phyloP scores from a whole-genome alignment of 768 basidiomycete genomes.

The Phanerochaete carnosa region DNA sequence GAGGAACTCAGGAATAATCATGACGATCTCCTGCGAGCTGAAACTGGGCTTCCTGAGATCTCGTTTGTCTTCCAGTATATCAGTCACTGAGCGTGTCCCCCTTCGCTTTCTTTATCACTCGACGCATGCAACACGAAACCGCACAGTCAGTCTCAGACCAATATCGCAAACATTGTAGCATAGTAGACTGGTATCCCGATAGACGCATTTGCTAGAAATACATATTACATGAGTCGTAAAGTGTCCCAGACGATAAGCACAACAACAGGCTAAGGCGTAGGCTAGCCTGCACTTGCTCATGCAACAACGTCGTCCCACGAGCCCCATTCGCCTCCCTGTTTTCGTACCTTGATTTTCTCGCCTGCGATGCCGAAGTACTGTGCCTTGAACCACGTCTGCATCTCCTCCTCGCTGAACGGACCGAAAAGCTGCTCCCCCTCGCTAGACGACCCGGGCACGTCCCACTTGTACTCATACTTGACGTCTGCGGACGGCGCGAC shows the following conservation, averaged over 20 bases:
- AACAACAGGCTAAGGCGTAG: neutral
- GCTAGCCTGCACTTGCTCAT: slow-evolving; percentile 25
- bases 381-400: slow-evolving; percentile 77
- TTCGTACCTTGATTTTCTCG: slow-evolving; percentile 74
- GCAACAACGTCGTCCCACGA: slow-evolving; percentile 65
- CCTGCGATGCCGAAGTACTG: slow-evolving; percentile 77
- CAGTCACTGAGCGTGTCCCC: slow-evolving; percentile 55
- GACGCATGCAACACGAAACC: neutral
- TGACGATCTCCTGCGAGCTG: slow-evolving; percentile 91
- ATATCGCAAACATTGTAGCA: slow-evolving; percentile 1
- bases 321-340: slow-evolving; percentile 67
- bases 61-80: slow-evolving; percentile 97
- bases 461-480: slow-evolving; percentile 84
- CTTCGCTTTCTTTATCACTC: neutral
- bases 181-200: slow-evolving; percentile 3
- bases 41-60: slow-evolving; percentile 78
- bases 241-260: neutral
- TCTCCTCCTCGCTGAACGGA: slow-evolving; percentile 77
- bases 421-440: slow-evolving; percentile 60
- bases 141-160: neutral
- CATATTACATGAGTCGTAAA: neutral
- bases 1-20: slow-evolving; percentile 85
- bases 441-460: slow-evolving; percentile 44
- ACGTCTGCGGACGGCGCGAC: slow-evolving; percentile 71
- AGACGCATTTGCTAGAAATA: slow-evolving; percentile 1